Conservation (phyloP, 169 alveolate genomes). For the Cryptosporidium baileyi region DNA sequence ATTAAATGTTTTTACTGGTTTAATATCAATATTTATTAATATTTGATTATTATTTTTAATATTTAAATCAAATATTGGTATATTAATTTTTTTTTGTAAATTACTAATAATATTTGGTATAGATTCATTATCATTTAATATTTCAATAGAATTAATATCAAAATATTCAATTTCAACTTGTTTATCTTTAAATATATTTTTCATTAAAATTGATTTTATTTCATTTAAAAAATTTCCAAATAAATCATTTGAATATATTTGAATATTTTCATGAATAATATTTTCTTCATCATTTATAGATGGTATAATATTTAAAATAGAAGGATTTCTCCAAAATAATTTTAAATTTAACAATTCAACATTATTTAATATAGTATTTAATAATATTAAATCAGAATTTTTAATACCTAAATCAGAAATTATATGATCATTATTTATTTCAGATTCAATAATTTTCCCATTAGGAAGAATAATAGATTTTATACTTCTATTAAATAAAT, state of each 20-base stretch:
- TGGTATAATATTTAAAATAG: not conserved
- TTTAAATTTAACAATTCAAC: not conserved
- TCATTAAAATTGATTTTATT: not conserved
- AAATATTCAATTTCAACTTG: constrained; percentile 6
- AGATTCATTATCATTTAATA: not conserved
- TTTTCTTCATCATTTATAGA: not conserved
- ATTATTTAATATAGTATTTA: not conserved
- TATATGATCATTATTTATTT: not conserved
- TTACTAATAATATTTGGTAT: constrained; percentile 8
- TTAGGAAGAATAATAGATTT: not conserved
- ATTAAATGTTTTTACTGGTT: not conserved
- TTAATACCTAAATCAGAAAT: not conserved
- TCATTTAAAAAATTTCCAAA: not conserved
- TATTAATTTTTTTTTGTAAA: not conserved
- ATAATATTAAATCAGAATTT: not conserved
- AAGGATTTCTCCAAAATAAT: constrained; percentile 44
- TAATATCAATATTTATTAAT: not conserved
- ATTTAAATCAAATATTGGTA: not conserved
- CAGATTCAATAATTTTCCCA: constrained; percentile 1
- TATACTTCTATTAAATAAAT: not conserved
- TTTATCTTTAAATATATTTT: not conserved
- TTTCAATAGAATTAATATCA: not conserved
- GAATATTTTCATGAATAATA: not conserved
- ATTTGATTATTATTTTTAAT: not conserved
- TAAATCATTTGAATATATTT: not conserved